phyloP scores from a whole-genome alignment of 371 early-diverging fungal species.

The Lichtheimia ornata region DNA sequence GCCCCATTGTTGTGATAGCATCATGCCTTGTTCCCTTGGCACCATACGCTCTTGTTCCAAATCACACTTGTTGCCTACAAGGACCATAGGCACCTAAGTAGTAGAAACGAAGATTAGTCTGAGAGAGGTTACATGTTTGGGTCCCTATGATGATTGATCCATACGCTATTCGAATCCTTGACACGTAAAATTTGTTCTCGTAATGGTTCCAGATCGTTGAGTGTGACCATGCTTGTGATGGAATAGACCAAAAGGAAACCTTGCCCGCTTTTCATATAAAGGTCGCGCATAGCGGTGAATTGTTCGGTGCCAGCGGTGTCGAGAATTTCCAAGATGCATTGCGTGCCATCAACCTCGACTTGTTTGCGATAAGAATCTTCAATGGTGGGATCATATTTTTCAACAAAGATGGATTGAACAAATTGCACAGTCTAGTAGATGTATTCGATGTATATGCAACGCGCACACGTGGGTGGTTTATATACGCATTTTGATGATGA shows the following conservation, averaged over 20 bases:
- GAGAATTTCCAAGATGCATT: constrained; percentile 88
- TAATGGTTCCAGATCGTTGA: constrained; percentile 77
- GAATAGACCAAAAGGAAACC: constrained; percentile 89
- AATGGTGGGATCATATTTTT: constrained; percentile 90
- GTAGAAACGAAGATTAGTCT: too few relatives aligned
- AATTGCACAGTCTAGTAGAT: constrained; percentile 82
- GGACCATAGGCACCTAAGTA: constrained; percentile 79
- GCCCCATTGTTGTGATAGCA: constrained; percentile 73
- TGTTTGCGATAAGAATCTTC: constrained; percentile 91
- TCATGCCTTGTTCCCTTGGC: constrained; percentile 62
- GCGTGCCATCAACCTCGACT: constrained; percentile 83
- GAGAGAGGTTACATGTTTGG: background rate
- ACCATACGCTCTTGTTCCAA: constrained; percentile 80
- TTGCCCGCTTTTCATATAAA: constrained; percentile 91
- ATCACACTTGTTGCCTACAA: constrained; percentile 89
- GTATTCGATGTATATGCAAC: background rate
- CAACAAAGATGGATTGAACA: constrained; percentile 89
- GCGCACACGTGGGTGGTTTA: too few relatives aligned
- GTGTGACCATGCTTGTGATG: constrained; percentile 81
- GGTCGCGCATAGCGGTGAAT: constrained; percentile 90
- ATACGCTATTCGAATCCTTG: constrained; percentile 75
- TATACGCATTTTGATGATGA: too few relatives aligned
- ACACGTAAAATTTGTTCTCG: constrained; percentile 82
- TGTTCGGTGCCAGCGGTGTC: constrained; percentile 91
- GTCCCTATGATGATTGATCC: constrained; percentile 1